These are phyloP conservation scores for Nicotiana knightiana DNA, from an alignment of 257 asterid species.

Conservation along the genomic window DNA sequence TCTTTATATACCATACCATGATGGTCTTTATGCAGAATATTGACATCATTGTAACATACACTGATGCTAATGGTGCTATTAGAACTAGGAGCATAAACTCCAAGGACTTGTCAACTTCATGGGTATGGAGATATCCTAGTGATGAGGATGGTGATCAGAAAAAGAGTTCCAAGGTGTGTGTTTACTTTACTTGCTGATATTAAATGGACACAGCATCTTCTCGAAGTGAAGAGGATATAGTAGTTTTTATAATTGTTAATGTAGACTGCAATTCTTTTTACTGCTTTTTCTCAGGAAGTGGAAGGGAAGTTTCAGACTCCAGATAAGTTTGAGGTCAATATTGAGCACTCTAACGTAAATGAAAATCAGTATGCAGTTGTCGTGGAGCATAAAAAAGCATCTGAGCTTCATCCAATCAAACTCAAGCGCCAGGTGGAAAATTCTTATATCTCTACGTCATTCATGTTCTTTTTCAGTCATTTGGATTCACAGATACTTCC, in stretches of 20 bases:
- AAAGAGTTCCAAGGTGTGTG: conserved; percentile 38
- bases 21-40: conserved; percentile 59
- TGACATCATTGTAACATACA: conserved; percentile 72
- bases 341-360: conserved; percentile 24
- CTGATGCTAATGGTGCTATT: conserved; percentile 69
- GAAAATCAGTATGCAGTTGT: conserved; percentile 28
- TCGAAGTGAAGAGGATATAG: neutral
- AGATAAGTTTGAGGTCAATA: conserved; percentile 20
- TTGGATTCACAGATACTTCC: neutral
- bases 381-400: conserved; percentile 22
- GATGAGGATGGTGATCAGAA: conserved; percentile 34
- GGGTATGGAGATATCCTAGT: conserved; percentile 80
- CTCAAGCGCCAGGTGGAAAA: conserved; percentile 66
- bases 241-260: neutral
- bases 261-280: neutral
- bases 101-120: conserved; percentile 72
- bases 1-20: neutral
- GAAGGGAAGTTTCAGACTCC: conserved; percentile 29
- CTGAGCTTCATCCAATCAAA: conserved; percentile 63
- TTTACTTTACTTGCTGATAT: conserved; percentile 11
- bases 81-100: conserved; percentile 58
- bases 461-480: neutral
- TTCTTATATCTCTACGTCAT: conserved; percentile 11
- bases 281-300: conserved; percentile 33
- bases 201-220: neutral